A percentile compares a stretch with the other conserved stretches of the same genome.
These are phyloP conservation scores for Penicillium egyptiacum DNA, from an alignment of 495 filamentous ascomycete species.

Conservation along the genomic window DNA sequence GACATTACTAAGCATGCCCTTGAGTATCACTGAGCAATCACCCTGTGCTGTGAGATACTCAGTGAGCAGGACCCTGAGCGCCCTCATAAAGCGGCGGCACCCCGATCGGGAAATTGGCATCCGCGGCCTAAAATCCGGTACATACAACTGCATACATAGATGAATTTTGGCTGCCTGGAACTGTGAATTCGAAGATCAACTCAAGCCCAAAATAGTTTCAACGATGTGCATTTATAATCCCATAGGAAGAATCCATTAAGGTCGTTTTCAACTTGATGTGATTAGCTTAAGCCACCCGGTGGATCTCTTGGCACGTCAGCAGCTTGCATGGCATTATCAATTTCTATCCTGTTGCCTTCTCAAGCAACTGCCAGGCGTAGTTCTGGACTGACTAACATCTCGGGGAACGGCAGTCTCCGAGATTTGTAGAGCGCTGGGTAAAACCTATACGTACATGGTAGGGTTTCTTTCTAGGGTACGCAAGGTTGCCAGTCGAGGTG, in stretches of 20 bases:
- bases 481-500: too few species aligned
- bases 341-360: neutral
- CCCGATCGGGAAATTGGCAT: neutral
- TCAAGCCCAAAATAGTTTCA: neutral
- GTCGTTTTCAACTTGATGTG: neutral
- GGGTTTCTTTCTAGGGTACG: too few species aligned
- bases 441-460: too few species aligned
- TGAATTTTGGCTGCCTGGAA: too few species aligned
- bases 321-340: neutral
- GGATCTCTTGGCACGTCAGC: conserved; percentile 4
- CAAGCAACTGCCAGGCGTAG: neutral
- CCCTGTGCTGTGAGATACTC: conserved; percentile 3
- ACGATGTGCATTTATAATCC: neutral
- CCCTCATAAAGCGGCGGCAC: neutral
- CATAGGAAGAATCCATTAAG: neutral
- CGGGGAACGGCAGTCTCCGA: too few species aligned
- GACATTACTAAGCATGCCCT: too few species aligned
- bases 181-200: too few species aligned
- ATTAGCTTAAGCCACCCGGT: neutral
- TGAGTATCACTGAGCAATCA: neutral
- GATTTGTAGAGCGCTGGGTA: too few species aligned
- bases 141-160: too few species aligned
- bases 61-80: conserved; percentile 4
- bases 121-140: too few species aligned
- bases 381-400: too few species aligned